Base-by-base conservation (phyloP, 345 rosid species). In the Ceriops tagal region DNA sequence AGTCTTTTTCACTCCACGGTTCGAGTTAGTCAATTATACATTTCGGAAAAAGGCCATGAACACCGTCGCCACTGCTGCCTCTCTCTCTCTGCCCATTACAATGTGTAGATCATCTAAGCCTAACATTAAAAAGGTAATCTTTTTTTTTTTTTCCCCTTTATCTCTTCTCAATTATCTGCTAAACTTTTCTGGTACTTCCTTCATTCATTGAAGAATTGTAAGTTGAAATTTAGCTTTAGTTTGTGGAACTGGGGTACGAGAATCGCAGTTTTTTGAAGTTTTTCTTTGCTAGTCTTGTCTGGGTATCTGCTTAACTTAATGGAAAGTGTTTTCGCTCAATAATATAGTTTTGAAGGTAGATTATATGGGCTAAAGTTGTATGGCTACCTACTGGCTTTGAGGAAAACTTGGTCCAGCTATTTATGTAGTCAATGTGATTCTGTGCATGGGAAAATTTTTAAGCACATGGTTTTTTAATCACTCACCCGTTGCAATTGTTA, bases 11-110 rank as follows among this genome's bases (percentile, higher is more conserved):
- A 4, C 34, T 5, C 34, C 5, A 31, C 49, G 49, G 49, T 43
- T 43, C 5, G 49, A 43, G 49, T 43, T 0, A 39, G 18, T 43
- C 49, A 64, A 18, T 67, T 62, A 56, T 49, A 5, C 53, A 62
- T 37, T 31, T 60, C 65, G 58, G 59, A 46, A 61, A 59, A 46
- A 79, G 83, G 87, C 84, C 82, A 95, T 95, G 99, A 87, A 77
- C 84, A 77, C 92, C 74, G 83, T 91, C 19, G 92, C 87, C 61
- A 75, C 88, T 26, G 87, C 90, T 53, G 86, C 89, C 53, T 88
- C 86, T 76, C 81, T 91, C 56, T 87, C 95, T 67, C 72, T 89
- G 8, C 99, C 99, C 20, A 73, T 87, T 76, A 85, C 89, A 66
- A 68, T 90, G 34, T 70, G 67, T 65, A 77, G 82, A 75, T 83